Evolutionary conservation across 305 asterid genomes (phyloP).

Genomic region (Rubia tinctorum): DNA sequence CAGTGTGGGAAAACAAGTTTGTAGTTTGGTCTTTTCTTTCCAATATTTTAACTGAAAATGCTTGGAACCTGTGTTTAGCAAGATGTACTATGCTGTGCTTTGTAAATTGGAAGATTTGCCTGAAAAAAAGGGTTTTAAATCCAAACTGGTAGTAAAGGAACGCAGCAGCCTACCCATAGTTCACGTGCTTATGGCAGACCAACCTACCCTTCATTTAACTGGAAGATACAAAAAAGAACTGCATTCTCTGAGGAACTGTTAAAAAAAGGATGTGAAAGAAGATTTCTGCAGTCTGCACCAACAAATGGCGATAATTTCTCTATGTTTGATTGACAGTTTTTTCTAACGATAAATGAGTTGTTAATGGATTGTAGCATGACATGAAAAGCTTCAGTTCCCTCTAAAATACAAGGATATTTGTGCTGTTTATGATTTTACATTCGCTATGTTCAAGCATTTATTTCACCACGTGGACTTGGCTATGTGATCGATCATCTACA

Average conservation of each 20-base stretch:
- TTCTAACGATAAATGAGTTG: not conserved
- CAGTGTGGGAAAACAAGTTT: not conserved
- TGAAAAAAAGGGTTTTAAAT: not conserved
- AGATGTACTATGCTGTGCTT: not conserved
- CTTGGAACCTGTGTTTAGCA: not conserved
- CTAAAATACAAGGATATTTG: not conserved
- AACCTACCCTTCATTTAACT: not conserved
- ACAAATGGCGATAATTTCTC: not conserved
- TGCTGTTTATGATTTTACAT: not conserved
- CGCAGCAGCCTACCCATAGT: not conserved
- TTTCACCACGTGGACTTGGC: not conserved
- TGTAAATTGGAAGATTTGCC: not conserved
- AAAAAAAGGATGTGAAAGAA: not conserved
- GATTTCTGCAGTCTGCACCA: not conserved
- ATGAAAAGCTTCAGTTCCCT: not conserved
- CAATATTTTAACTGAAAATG: too few relatives aligned
- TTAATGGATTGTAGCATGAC: not conserved
- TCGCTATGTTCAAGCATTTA: not conserved
- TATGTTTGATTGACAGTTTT: not conserved
- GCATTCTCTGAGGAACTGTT: not conserved
- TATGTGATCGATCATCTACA: not conserved
- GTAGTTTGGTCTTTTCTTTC: not conserved
- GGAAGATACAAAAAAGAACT: not conserved
- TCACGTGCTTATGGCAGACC: not conserved
- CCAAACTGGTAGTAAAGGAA: not conserved